Evolutionary conservation across 73 alveolate genomes (phyloP), one percentile per base, ranked within the genome.

Genomic region (Symbiodinium natans): DNA sequence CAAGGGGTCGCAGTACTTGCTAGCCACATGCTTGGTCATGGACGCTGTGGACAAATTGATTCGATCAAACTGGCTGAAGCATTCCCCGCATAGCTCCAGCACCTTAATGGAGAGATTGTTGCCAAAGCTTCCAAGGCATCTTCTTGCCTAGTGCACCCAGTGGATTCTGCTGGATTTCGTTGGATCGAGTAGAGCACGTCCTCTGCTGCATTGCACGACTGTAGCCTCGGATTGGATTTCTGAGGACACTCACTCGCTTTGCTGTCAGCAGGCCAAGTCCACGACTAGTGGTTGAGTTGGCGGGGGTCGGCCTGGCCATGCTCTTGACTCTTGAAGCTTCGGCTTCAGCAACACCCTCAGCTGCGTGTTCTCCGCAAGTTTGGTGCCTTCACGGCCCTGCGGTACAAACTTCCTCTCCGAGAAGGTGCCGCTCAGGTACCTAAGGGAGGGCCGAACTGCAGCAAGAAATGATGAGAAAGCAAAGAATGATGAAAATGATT

Each of bases 41-140:
- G 77, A 56, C 97, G 97, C 80, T 23, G 97, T 90, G 39, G 97
- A 68, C 39, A 90, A 75, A 42, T 90, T 90, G 33, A 90, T 68
- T 25, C 39, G 10, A 40, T 90, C 97, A n/a, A 90, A 90, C 39
- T 71, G 89, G 40, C 39, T 13, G 56, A 90, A 33, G 88, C 34
- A 71, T 43, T 19, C 31, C n/a, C 11, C 38, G 36, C 97, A 90
- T 8, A 90, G 88, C 48, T 73, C 89, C 27, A 71, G 80, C 9
- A 90, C 97, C 97, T 90, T 38, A 25, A 63, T 9, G 80, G 3
- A 1, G 19, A n/a, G 13, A 19, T 9, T 63, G 80, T n/a, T 23
- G 80, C 33, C 7, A 11, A 25, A 63, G 36, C 80, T 63, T 23
- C 80, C 21, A 46, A 46, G 13, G 59, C 6, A 46, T 6, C 59